Base-by-base conservation (phyloP, 306 rosid species). In the Inga leiocalycina region DNA sequence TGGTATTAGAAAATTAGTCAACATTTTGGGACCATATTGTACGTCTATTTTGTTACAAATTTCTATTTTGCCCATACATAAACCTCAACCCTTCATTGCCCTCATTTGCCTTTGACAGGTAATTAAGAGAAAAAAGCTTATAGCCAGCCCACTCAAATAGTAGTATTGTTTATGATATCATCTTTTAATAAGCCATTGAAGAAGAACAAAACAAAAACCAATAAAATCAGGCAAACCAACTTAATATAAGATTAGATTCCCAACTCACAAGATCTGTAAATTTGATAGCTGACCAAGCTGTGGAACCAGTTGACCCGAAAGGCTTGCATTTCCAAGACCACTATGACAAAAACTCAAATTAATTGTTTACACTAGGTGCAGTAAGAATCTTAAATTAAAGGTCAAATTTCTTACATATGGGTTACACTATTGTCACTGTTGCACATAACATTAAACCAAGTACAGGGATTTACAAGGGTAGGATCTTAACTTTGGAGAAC, bases 381-480 rank as follows among this genome's bases (percentile, higher is more conserved):
- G 44, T 61, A 39, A 54, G 24, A 24, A 73, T 73, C 44, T 56
- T 3, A 66, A 77, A n/a, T 8, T 12, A 17, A 17, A 57, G 69
- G 82, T 49, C 34, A 37, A 57, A 27, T 64, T 79, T 67, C 97
- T 90, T 90, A 93, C 98, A 93, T 91, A 75, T 89, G 84, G 8
- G 85, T 90, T 20, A 93, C 98, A 22, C 88, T 81, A 70, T 84
- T 88, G 3, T 87, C 87, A 43, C 35, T 56, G 56, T 78, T 89
- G 81, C 98, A 93, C 20, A 89, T 82, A 48, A 93, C 88, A 57
- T 92, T 90, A 75, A 88, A 89, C 98, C 98, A 93, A 14, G 97
- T 90, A 71, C 94, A 93, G 76, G 98, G 98, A 90, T 79, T 90
- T 66, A 83, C 88, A 12, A 90, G 89, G 10, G 90, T 81, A 37